Conservation (phyloP, 2,329 filamentous ascomycete species). For the Colletotrichum sp. region DNA sequence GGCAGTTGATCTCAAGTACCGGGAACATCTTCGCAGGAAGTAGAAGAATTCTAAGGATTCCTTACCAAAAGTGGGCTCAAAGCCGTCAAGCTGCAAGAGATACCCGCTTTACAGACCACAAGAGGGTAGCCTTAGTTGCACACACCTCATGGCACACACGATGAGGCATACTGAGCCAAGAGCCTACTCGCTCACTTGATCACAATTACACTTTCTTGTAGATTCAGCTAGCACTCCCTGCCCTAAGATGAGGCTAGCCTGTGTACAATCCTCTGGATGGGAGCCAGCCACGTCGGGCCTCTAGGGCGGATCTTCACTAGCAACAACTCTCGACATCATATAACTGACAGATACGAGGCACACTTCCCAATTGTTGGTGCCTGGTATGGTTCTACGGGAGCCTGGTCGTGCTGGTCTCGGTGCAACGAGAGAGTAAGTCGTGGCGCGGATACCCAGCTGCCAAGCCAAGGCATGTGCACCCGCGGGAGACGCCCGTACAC, state of each 20-base stretch:
- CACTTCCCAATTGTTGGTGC: not conserved
- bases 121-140: not conserved
- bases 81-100: not conserved
- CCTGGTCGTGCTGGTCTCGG: not conserved
- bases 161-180: not conserved
- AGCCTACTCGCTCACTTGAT: not conserved
- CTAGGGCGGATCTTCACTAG: not conserved
- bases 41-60: not conserved
- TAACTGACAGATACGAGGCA: not conserved
- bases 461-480: not conserved
- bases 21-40: not conserved
- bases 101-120: not conserved
- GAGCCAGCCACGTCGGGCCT: not conserved
- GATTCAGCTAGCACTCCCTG: not conserved
- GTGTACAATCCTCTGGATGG: not conserved
- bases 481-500: rapidly evolving
- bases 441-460: not conserved
- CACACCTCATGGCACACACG: not conserved
- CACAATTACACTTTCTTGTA: not conserved
- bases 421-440: not conserved
- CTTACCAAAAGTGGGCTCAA: not conserved
- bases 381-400: not conserved
- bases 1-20: not conserved
- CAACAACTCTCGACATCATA: not conserved
- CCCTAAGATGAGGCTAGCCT: not conserved